phyloP scores from a whole-genome alignment of 495 filamentous ascomycete genomes.

The Podospora tetraspora region DNA sequence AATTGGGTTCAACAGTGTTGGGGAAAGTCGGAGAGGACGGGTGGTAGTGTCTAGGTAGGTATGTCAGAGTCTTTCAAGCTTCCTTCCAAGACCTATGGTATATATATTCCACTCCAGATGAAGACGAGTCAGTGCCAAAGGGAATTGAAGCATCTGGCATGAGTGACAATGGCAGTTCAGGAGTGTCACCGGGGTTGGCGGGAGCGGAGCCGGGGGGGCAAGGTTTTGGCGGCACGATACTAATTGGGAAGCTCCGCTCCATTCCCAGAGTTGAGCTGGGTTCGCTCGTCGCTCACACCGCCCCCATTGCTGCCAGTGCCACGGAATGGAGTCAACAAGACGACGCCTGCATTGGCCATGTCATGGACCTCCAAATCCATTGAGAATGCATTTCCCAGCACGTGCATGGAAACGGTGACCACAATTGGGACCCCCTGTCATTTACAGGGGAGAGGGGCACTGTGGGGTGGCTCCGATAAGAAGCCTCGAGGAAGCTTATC shows the following conservation, averaged over 20 bases:
- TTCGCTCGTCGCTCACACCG: slow-evolving; percentile 4
- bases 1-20: background rate
- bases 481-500: too few species aligned
- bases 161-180: background rate
- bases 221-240: background rate
- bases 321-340: background rate
- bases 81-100: background rate
- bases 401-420: background rate
- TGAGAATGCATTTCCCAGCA: background rate
- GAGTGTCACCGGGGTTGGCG: background rate
- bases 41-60: background rate
- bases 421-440: background rate
- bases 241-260: slow-evolving; percentile 20
- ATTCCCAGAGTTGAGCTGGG: background rate
- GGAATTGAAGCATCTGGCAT: background rate
- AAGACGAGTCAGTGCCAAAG: background rate
- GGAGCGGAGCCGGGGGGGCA: slow-evolving; percentile 5
- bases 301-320: background rate
- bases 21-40: background rate
- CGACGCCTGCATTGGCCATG: background rate
- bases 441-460: slow-evolving; percentile 6
- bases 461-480: slow-evolving; percentile 18
- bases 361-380: background rate
- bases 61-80: background rate
- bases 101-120: background rate